Percentiles rank a stretch among this genome's conserved stretches.
Conservation (phyloP, 352 stramenopile genomes). For the Phytophthora idaei region DNA sequence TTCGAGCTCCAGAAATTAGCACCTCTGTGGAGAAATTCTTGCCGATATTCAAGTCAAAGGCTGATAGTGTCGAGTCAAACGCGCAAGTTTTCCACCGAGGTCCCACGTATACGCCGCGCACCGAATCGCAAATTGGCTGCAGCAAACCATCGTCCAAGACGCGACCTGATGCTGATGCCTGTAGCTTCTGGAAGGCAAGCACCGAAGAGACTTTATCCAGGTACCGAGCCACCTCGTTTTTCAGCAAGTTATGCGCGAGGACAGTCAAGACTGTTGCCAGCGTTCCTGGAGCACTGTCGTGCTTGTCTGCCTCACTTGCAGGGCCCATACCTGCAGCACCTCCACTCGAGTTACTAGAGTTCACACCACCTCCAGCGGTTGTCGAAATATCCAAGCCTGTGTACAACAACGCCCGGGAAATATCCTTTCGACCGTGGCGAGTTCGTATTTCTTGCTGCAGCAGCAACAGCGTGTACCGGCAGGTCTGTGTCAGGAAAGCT, state of each 20-base stretch:
- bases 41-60: slow-evolving; percentile 82
- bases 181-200: slow-evolving; percentile 65
- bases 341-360: slow-evolving; percentile 11
- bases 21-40: slow-evolving; percentile 88
- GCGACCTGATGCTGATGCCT: slow-evolving; percentile 59
- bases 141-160: slow-evolving; percentile 79
- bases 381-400: slow-evolving; percentile 33
- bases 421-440: slow-evolving; percentile 74
- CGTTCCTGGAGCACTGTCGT: slow-evolving; percentile 45
- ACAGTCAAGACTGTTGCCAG: slow-evolving; percentile 67
- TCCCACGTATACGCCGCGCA: slow-evolving; percentile 77
- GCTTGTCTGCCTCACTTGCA: slow-evolving; percentile 47
- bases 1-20: slow-evolving; percentile 74
- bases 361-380: slow-evolving; percentile 17
- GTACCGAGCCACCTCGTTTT: slow-evolving; percentile 73
- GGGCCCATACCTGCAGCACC: slow-evolving; percentile 28
- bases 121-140: slow-evolving; percentile 85
- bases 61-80: slow-evolving; percentile 75
- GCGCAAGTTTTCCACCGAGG: slow-evolving; percentile 84
- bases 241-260: slow-evolving; percentile 80
- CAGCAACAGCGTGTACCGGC: slow-evolving; percentile 69
- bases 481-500: slow-evolving; percentile 69
- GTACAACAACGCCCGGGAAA: slow-evolving; percentile 68
- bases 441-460: slow-evolving; percentile 85
- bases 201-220: slow-evolving; percentile 71